Base-by-base conservation (phyloP, 306 rosid species). In the Castanopsis chinensis region DNA sequence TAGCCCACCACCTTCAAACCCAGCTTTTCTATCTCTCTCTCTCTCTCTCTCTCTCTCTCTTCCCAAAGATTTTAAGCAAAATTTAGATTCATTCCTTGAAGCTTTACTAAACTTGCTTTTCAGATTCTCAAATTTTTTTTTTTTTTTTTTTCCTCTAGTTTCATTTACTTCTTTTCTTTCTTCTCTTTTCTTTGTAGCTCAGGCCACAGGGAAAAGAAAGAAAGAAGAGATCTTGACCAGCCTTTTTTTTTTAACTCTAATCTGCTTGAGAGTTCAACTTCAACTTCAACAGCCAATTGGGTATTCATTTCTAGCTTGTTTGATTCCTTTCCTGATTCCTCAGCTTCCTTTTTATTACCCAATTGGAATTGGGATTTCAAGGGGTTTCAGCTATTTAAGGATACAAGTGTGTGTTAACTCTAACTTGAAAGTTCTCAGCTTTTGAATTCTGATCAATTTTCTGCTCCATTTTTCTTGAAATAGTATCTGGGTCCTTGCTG, bases 11-110 rank as follows among this genome's bases (percentile, higher is more conserved):
- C 79, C 88, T 85, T 78, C 88, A 83, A 73, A 19, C 81, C 71
- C 79, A 71, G 61, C 81, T 82, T 83, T 78, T 23, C 61, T 73
- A 25, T 61, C 74, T 59, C 49, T n/a, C n/a, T n/a, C n/a, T n/a
- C n/a, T n/a, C n/a, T n/a, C n/a, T n/a, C n/a, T n/a, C n/a, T n/a
- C n/a, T 49, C 33, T 37, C 61, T 54, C 74, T 70, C 71, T 75
- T 71, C 30, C 17, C 20, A 58, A 71, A 83, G 58, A 80, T 73
- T 84, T 78, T 78, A 69, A 71, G 77, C 55, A 73, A 37, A 51
- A 77, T 69, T 75, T 54, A 81, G 88, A 83, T 90, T 88, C 91
- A 90, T 83, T 84, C 79, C 89, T 88, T 78, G 58, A 78, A 79
- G 86, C 82, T 86, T 79, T 59, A 49, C 53, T 43, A 56, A 55